phyloP scores from a whole-genome alignment of 805 yeast species.

The Cyberlindnera japonica region DNA sequence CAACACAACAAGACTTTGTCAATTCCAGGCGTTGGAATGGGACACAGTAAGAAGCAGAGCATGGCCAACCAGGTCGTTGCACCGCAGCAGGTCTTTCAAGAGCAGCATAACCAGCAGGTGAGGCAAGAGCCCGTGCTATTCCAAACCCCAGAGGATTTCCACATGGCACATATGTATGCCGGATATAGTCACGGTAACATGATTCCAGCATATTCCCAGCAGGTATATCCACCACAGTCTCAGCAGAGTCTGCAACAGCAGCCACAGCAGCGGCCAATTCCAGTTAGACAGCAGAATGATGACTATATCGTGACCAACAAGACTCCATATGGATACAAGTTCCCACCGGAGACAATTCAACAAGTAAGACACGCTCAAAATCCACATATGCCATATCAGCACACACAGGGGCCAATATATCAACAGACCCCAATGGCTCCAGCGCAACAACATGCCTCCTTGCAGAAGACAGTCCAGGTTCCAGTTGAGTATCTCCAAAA shows the following conservation, averaged over 20 bases:
- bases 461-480: conserved; percentile 24
- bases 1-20: conserved; percentile 63
- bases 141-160: conserved; percentile 19
- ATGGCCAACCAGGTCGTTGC: conserved; percentile 15
- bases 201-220: conserved; percentile 2
- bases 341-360: conserved; percentile 40
- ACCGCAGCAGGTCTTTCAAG: conserved; percentile 21
- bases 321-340: conserved; percentile 49
- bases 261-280: not conserved
- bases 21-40: conserved; percentile 41
- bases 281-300: conserved; percentile 11
- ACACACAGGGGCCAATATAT: conserved; percentile 3
- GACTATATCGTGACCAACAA: conserved; percentile 48
- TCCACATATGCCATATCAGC: conserved; percentile 12
- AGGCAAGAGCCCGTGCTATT: conserved; percentile 22
- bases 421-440: conserved; percentile 1
- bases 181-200: conserved; percentile 2
- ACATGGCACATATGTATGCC: conserved; percentile 6
- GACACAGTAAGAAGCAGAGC: conserved; percentile 5
- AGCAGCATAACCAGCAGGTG: conserved; percentile 18
- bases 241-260: conserved; percentile 5
- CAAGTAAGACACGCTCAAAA: conserved; percentile 1
- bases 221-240: conserved; percentile 6
- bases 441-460: conserved; percentile 1
- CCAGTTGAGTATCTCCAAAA: conserved; percentile 28